phyloP scores from a whole-genome alignment of 2,329 filamentous ascomycete species.

The Cladosporium cucumerinum region DNA sequence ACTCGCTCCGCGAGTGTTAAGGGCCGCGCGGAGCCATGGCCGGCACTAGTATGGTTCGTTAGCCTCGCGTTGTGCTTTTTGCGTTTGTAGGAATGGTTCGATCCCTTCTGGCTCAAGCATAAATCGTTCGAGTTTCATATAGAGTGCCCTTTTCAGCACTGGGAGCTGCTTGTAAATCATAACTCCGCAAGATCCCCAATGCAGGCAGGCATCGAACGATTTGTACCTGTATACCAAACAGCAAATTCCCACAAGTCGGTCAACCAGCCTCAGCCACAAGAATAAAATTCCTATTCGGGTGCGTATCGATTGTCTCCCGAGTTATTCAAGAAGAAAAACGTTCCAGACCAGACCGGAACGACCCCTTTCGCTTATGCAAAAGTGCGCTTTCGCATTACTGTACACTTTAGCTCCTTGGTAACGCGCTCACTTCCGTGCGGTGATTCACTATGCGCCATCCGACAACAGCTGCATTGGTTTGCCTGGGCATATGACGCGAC shows the following conservation, averaged over 20 bases:
- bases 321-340: background rate
- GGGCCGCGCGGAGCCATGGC: no score
- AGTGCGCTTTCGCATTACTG: conserved; percentile 2
- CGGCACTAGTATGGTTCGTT: background rate
- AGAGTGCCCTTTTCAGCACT: background rate
- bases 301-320: background rate
- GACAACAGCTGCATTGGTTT: background rate
- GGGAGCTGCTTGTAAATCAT: background rate
- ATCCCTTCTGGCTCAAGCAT: background rate
- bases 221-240: background rate
- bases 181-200: background rate
- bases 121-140: background rate
- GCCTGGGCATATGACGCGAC: background rate
- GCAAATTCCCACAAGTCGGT: background rate
- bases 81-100: background rate
- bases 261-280: background rate
- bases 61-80: background rate
- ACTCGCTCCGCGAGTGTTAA: no score
- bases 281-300: background rate
- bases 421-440: background rate
- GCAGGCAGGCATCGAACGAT: background rate
- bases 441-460: background rate
- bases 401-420: conserved; percentile 4
- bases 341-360: background rate
- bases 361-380: background rate